phyloP scores from a whole-genome alignment of 176 grass and related monocot genomes.

The Ensete ventricosum region DNA sequence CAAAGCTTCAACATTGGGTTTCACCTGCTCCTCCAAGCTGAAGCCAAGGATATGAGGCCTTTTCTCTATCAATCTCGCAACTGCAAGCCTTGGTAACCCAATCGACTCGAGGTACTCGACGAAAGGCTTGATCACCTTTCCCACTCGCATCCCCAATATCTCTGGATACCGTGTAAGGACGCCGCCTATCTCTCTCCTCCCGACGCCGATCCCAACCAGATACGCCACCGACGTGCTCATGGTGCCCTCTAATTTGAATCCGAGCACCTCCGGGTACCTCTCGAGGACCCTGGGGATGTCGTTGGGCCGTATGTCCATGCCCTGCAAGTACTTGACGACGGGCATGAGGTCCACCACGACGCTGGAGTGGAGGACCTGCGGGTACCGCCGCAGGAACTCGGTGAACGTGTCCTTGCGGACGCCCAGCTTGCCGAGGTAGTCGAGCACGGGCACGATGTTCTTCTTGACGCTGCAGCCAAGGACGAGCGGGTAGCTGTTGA shows the following conservation, averaged over 20 bases:
- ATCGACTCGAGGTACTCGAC: conserved; percentile 56
- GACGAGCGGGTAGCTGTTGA: conserved; percentile 59
- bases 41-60: conserved; percentile 59
- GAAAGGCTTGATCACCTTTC: conserved; percentile 64
- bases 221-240: conserved; percentile 82
- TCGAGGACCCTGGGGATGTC: conserved; percentile 61
- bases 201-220: conserved; percentile 48
- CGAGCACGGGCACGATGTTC: conserved; percentile 83
- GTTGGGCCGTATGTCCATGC: conserved; percentile 37
- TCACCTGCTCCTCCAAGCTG: conserved; percentile 45
- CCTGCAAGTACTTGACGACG: conserved; percentile 56
- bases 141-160: conserved; percentile 60
- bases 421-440: conserved; percentile 70
- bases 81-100: conserved; percentile 37
- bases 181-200: conserved; percentile 34
- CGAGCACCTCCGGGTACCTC: conserved; percentile 61
- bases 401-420: conserved; percentile 49
- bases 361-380: conserved; percentile 69
- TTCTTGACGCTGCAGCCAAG: conserved; percentile 77
- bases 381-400: conserved; percentile 54
- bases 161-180: conserved; percentile 51
- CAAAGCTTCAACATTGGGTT: conserved; percentile 42
- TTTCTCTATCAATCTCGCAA: conserved; percentile 44
- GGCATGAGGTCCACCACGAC: conserved; percentile 41
- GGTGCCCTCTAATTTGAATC: conserved; percentile 75